These are phyloP conservation scores for Xylaria palmicola DNA, from an alignment of 495 filamentous ascomycete genomes.

Conservation along the genomic window DNA sequence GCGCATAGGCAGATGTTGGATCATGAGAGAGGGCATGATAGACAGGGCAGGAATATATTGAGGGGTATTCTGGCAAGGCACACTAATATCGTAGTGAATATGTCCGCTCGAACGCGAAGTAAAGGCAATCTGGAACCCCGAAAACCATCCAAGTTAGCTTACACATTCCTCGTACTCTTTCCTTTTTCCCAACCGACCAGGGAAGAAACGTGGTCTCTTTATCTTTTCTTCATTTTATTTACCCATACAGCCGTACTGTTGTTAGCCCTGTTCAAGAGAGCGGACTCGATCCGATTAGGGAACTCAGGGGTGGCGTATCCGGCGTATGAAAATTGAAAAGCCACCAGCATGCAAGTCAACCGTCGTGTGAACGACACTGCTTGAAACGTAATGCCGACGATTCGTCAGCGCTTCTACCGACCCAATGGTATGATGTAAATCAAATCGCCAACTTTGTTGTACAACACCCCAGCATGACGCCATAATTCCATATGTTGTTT, in stretches of 20 bases:
- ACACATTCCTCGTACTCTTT: background rate
- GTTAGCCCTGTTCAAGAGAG: background rate
- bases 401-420: background rate
- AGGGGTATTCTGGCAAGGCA: constrained; percentile 6
- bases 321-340: background rate
- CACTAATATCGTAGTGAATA: constrained; percentile 8
- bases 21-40: background rate
- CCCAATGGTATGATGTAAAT: constrained; percentile 1
- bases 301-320: background rate
- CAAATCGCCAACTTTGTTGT: constrained; percentile 11
- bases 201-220: background rate
- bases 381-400: background rate
- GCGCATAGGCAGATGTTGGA: background rate
- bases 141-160: constrained; percentile 12
- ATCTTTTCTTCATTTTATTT: too few species aligned
- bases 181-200: background rate
- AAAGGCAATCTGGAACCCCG: constrained; percentile 4
- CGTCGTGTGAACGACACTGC: background rate
- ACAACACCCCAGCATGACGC: constrained; percentile 11
- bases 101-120: background rate
- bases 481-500: constrained; percentile 1
- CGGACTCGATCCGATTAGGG: background rate
- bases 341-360: background rate
- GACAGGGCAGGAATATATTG: constrained; percentile 13
- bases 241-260: background rate